Evolutionary conservation across 2,329 filamentous ascomycete species (phyloP), one percentile per base, ranked within the genome.

Genomic region (Magnaporthiopsis rhizophila): DNA sequence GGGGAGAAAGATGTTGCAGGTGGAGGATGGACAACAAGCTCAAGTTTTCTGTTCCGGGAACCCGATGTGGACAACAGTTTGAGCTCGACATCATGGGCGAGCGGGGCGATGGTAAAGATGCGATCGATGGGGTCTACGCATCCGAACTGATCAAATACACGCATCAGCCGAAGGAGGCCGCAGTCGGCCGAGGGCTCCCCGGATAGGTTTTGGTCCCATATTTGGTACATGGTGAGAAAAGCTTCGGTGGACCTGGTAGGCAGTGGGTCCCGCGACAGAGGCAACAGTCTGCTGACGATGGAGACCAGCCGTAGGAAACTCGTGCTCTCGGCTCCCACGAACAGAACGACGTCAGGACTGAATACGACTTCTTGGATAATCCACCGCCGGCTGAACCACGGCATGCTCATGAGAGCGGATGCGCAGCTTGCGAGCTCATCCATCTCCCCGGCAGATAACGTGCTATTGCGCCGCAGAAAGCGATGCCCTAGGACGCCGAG

Each of bases 361-460:
- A 59, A 59, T 1, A 34, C 65, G 30, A 64, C 60, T 11, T 65
- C 65, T 34, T 65, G 65, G 32, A 65, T 65, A 6, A 65, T 62
- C 65, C 65, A 65, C 1, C 62, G 62, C 18, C 65, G 53, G 15
- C 38, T 59, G 56, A 65, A 64, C 62, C 62, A 64, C 8, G 59
- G 59, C 32, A 21, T 5, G 28, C n/a, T 11, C 9, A 61, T 9
- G 8, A 61, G 59, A 4, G 9, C 38, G 34, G 12, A 30, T 18
- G 30, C 26, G 13, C 26, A 15, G 18, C 18, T n/a, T 18, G 58
- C 58, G n/a, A 59, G 58, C 28, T 34, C 12, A 8, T 34, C 28
- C 1, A 3, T 6, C 28, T 59, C 58, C 12, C 9, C 4, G 26
- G 18, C 58, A 30, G 58, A 59, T 7, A 59, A 24, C 0, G 2